Percentiles rank a stretch among this genome's conserved stretches.
Conservation (phyloP, 106 monocot genomes). For the Allium sativum region DNA sequence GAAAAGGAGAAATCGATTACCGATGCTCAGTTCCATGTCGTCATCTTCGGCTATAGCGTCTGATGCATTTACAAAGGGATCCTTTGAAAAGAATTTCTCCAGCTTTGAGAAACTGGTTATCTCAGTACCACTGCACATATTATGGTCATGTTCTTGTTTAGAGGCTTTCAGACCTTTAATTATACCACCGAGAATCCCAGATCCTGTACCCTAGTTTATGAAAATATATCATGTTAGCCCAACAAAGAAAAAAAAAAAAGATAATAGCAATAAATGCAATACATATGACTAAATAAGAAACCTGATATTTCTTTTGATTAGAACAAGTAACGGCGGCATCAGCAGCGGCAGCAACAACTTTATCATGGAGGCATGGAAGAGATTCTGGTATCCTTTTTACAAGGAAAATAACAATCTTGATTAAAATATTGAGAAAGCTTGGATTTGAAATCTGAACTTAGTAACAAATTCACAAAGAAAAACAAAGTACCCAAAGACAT, state of each 20-base stretch:
- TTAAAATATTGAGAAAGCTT: background rate
- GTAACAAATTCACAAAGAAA: background rate
- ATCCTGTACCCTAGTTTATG: constrained; percentile 24
- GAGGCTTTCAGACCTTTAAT: constrained; percentile 72
- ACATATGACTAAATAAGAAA: constrained; percentile 5
- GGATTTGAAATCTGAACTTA: background rate
- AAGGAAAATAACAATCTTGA: constrained; percentile 2
- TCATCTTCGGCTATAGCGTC: constrained; percentile 1
- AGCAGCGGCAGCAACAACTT: constrained; percentile 91
- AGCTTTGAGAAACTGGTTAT: constrained; percentile 21
- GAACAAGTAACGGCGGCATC: constrained; percentile 49
- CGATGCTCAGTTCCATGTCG: constrained; percentile 56
- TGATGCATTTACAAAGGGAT: constrained; percentile 26
- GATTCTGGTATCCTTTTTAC: constrained; percentile 69
- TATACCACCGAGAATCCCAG: constrained; percentile 58
- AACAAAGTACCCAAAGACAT: constrained; percentile 60
- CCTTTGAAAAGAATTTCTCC: constrained; percentile 58
- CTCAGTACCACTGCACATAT: constrained; percentile 13
- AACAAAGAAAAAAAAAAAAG: background rate
- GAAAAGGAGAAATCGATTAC: constrained; percentile 28
- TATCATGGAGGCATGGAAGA: constrained; percentile 86
- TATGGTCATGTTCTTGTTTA: constrained; percentile 21
- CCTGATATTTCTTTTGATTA: constrained; percentile 67
- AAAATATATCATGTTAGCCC: constrained; percentile 1
- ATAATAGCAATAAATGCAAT: background rate